Conservation (phyloP, 1,139 yeast genomes). For the Tardiomyces depauwii region DNA sequence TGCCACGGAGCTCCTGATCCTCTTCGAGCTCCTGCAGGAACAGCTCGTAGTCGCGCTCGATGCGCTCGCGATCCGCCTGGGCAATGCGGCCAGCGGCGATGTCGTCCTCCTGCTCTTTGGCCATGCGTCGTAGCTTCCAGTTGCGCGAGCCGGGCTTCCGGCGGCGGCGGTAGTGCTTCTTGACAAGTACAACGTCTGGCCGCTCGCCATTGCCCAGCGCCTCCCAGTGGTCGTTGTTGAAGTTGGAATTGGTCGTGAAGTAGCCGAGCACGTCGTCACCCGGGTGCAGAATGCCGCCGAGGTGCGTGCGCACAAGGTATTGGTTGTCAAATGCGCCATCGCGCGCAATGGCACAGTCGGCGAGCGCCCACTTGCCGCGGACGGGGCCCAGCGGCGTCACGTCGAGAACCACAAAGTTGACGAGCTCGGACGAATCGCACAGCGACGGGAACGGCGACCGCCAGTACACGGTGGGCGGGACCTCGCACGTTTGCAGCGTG, state of each 20-base stretch:
- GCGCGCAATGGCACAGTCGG: slow-evolving; percentile 85
- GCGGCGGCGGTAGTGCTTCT: slow-evolving; percentile 84
- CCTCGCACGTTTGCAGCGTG: slow-evolving; percentile 51
- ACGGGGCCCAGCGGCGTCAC: slow-evolving; percentile 85
- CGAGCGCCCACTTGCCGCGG: slow-evolving; percentile 68
- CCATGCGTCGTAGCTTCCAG: slow-evolving; percentile 98
- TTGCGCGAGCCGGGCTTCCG: slow-evolving; percentile 53
- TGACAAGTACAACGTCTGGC: slow-evolving; percentile 84
- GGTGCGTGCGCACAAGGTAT: slow-evolving; percentile 76
- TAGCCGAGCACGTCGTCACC: slow-evolving; percentile 95
- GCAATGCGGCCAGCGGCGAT: slow-evolving; percentile 36
- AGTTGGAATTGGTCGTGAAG: slow-evolving; percentile 71
- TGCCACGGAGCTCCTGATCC: slow-evolving; percentile 83
- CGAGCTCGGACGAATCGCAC: slow-evolving; percentile 61
- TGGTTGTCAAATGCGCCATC: slow-evolving; percentile 79
- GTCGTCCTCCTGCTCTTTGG: slow-evolving; percentile 74
- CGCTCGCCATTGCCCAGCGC: slow-evolving; percentile 40
- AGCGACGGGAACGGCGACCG: slow-evolving; percentile 68
- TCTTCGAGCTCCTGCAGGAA: slow-evolving; percentile 94
- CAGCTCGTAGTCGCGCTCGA: slow-evolving; percentile 85
- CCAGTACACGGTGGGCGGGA: slow-evolving; percentile 68
- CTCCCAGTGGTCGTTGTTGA: slow-evolving; percentile 84
- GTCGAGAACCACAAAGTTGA: slow-evolving; percentile 84
- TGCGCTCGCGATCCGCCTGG: slow-evolving; percentile 57
- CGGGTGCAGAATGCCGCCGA: slow-evolving; percentile 91